Base-by-base conservation (phyloP, 2,329 filamentous ascomycete species). In the Diaporthe sp. region DNA sequence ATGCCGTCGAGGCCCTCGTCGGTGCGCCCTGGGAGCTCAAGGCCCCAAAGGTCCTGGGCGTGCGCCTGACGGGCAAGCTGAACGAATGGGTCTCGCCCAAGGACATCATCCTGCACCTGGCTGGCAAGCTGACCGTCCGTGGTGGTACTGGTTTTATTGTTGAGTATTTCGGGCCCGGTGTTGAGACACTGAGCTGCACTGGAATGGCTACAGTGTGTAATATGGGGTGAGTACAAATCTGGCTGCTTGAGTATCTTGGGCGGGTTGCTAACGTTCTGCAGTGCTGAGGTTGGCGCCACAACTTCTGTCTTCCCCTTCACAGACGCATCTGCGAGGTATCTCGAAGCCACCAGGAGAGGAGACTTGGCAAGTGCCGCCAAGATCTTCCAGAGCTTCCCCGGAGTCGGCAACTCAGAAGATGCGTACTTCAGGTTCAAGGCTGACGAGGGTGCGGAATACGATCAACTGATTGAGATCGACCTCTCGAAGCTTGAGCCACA, bases 21-120 rank as follows among this genome's bases (percentile, higher is more conserved):
- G 96, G 97, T 81, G 95, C 96, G 12, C 97, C 97, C 0, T 99
- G 97, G 97, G 97, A 99, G 85, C 87, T 99, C 75, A 98, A 97
- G 87, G 97, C 97, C 7, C 97, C 97, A 22, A 95, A 95, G 84
- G 89, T 99, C 68, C 86, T 98, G 17, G 96, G 96, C 80, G 95
- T 98, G 13, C 91, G 92, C 81, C 89, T 98, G 55, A 93, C 93
- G 75, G 97, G 97, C 78, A 87, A 94, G 85, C 90, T 99, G 75
- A 94, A 88, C 82, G 95, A 94, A 81, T 99, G 97, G 97, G 93
- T 95, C 1, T 92, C 95, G 33, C 96, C 97, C 55, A 99, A 99
- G 88, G 97, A 99, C 82, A 91, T 99, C 73, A 99, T 99, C 81
- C 88, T 99, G 75, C 90, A 94, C 79, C 90, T 99, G 64, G 96